These are phyloP conservation scores for Lyophyllum decastes DNA, from an alignment of 768 basidiomycete genomes.

Conservation along the genomic window DNA sequence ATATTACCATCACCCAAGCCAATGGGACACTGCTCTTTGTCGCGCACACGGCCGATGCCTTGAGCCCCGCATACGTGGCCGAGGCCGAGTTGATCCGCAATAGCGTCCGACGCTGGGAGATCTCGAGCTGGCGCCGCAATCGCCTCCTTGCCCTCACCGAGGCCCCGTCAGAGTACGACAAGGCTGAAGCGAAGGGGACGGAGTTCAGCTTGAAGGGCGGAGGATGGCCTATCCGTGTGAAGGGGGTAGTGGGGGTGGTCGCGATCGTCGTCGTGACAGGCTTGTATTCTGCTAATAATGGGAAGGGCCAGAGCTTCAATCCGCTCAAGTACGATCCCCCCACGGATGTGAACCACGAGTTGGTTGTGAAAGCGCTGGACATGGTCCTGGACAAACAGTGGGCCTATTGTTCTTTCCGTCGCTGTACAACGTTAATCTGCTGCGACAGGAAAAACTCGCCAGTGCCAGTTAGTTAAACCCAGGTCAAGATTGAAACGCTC, in stretches of 20 bases:
- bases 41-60: constrained; percentile 7
- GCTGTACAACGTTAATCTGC: neutral
- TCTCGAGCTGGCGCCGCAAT: constrained; percentile 14
- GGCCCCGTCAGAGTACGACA: neutral
- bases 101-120: constrained; percentile 10
- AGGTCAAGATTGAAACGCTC: neutral
- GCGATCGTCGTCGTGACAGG: constrained; percentile 8
- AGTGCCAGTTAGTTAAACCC: neutral
- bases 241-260: constrained; percentile 9
- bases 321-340: constrained; percentile 15
- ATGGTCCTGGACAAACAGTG: constrained; percentile 9
- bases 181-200: neutral
- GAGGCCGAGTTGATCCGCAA: constrained; percentile 13
- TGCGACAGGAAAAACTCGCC: constrained; percentile 2
- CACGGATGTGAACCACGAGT: constrained; percentile 13
- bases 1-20: constrained; percentile 8
- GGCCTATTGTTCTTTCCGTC: neutral
- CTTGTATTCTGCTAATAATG: constrained; percentile 3
- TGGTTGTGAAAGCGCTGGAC: constrained; percentile 13
- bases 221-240: constrained; percentile 12
- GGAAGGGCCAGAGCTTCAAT: constrained; percentile 7
- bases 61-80: constrained; percentile 8
- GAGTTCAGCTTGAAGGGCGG: constrained; percentile 14
- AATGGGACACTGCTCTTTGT: constrained; percentile 10
- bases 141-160: constrained; percentile 5